Base-by-base conservation (phyloP, 257 asterid species). In the Rehmannia glutinosa region DNA sequence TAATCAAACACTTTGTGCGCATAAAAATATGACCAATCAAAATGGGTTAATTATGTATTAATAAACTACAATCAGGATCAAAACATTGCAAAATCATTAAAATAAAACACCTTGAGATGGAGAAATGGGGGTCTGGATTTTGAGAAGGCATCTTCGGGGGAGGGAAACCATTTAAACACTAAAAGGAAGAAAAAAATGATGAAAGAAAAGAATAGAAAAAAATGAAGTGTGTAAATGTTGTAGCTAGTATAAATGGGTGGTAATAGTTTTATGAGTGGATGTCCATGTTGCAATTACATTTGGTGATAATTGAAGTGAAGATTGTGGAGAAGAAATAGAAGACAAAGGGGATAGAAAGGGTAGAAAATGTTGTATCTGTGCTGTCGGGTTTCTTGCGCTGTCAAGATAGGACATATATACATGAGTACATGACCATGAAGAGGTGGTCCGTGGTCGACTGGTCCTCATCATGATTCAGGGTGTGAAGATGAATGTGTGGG, bases 81-180 rank as follows among this genome's bases (percentile, higher is more conserved):
- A n/a, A n/a, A n/a, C n/a, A n/a, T n/a, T n/a, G n/a, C n/a, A n/a
- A n/a, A n/a, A n/a, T n/a, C n/a, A n/a, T n/a, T n/a, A n/a, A n/a
- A n/a, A n/a, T n/a, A n/a, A n/a, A 2, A 7, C 15, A 74, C 96
- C 92, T 89, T 68, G 95, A 69, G 75, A 72, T 33, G 77, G 81
- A 75, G 81, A 73, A 65, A 56, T 28, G 77, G 81, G 60, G 81
- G 89, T 70, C 58, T 77, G 89, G 82, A 76, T n/a, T 59, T 15
- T 42, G 73, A 17, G 86, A 66, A 74, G 92, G 81, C 97, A 89
- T 92, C 60, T 66, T 67, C 5, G 82, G 32, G 55, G 51, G 88
- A 67, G 66, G 70, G 86, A 19, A 78, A 92, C 86, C 96, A 90
- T 90, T 75, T 75, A 75, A 54, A 15, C 49, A 20, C 19, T 24